Percentiles rank a stretch among this genome's conserved stretches.
Evolutionary conservation across 768 basidiomycete genomes (phyloP).

Genomic region (Asterophora lycoperdoides): DNA sequence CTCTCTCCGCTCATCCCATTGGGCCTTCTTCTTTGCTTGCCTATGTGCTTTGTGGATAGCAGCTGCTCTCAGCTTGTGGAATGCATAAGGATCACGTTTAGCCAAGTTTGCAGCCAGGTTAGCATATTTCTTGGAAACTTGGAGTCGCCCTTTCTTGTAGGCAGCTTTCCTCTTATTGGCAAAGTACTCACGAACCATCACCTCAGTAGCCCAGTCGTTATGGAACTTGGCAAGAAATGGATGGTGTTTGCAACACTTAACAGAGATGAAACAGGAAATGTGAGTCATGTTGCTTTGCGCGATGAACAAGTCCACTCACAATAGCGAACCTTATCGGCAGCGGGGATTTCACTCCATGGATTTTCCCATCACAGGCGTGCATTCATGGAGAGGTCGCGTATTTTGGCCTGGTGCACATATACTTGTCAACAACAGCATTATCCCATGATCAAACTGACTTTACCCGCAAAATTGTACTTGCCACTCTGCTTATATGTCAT

Average conservation of each 20-base stretch:
- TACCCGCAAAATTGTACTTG: too few species aligned
- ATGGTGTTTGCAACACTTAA: slow-evolving; percentile 7
- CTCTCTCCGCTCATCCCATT: background rate
- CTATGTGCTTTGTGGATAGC: too few species aligned
- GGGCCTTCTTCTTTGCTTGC: background rate
- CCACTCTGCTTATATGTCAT: too few species aligned
- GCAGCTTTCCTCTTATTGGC: slow-evolving; percentile 14
- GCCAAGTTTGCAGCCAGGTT: slow-evolving; percentile 18
- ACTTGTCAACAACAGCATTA: too few species aligned
- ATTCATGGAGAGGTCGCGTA: too few species aligned
- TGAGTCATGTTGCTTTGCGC: background rate
- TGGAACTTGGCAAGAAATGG: slow-evolving; percentile 12
- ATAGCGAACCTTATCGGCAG: slow-evolving; percentile 12
- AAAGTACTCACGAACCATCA: slow-evolving; percentile 18
- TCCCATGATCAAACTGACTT: too few species aligned
- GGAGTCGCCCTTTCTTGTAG: slow-evolving; percentile 13
- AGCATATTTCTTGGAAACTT: slow-evolving; percentile 11
- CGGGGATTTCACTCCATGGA: slow-evolving; percentile 12
- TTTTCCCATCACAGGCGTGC: too few species aligned
- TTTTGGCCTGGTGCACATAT: too few species aligned
- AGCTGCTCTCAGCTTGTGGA: background rate
- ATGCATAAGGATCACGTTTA: slow-evolving; percentile 5
- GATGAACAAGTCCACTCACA: slow-evolving; percentile 7
- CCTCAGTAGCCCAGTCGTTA: slow-evolving; percentile 25
- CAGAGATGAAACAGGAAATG: too few species aligned